Conservation (phyloP, 257 asterid species). For the Parsonsia alboflavescens region DNA sequence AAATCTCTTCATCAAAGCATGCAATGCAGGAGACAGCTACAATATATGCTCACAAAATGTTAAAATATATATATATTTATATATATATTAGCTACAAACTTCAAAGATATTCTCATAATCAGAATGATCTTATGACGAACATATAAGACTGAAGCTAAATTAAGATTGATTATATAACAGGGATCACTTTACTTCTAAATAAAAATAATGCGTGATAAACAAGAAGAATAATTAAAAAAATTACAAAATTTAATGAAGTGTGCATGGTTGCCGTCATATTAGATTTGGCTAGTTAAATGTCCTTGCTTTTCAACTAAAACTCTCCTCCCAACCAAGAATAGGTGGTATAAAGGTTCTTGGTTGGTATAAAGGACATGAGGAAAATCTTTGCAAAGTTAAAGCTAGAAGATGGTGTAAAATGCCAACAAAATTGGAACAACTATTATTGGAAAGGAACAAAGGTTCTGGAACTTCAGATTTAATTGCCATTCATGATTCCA, state of each 20-base stretch:
- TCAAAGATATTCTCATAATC: background rate
- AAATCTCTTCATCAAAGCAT: background rate
- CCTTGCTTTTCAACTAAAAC: too few species aligned
- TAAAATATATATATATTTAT: too few species aligned
- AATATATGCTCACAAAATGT: background rate
- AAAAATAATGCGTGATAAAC: too few species aligned
- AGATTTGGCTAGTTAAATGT: too few species aligned
- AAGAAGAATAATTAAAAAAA: too few species aligned
- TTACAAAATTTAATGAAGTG: too few species aligned
- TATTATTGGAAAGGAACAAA: background rate
- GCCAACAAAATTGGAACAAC: background rate
- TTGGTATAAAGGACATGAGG: too few species aligned
- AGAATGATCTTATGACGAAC: background rate
- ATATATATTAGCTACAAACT: background rate
- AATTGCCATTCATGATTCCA: background rate
- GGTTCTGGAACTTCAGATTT: background rate
- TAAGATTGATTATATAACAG: too few species aligned
- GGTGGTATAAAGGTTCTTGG: too few species aligned
- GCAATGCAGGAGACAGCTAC: too few species aligned
- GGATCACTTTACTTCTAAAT: background rate
- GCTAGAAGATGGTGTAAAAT: background rate
- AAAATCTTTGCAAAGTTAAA: background rate
- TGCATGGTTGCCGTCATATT: too few species aligned
- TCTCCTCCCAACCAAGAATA: too few species aligned
- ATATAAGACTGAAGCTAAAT: background rate